These are phyloP conservation scores for Wickerhamomyces chambardii DNA, from an alignment of 805 yeast species.

Conservation along the genomic window DNA sequence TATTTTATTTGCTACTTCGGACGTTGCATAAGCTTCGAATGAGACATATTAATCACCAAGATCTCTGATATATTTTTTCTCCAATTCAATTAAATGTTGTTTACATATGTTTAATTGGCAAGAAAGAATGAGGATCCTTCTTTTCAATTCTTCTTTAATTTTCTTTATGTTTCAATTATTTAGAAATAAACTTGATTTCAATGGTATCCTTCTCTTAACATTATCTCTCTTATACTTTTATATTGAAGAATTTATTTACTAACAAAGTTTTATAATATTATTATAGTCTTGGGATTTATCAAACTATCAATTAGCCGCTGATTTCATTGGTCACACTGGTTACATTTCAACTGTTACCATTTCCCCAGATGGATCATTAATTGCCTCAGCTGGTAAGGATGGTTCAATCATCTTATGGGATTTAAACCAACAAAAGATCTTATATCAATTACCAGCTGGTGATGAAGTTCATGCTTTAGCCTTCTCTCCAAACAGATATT, in stretches of 20 bases:
- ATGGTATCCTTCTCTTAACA: neutral
- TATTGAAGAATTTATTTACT: constrained; percentile 23
- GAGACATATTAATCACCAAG: constrained; percentile 99
- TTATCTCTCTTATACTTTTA: neutral
- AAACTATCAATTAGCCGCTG: constrained; percentile 82
- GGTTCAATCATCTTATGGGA: constrained; percentile 99
- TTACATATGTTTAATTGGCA: too few relatives aligned
- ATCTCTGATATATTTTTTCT: constrained; percentile 96
- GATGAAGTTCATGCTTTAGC: constrained; percentile 97
- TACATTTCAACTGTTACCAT: constrained; percentile 95
- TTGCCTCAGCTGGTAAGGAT: constrained; percentile 99
- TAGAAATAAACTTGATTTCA: constrained; percentile 7
- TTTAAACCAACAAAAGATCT: constrained; percentile 73
- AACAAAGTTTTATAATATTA: constrained; percentile 23
- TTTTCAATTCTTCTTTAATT: neutral
- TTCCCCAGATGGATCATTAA: constrained; percentile 99
- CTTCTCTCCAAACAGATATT: constrained; percentile 99
- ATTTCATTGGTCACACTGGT: constrained; percentile 99
- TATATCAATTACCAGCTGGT: constrained; percentile 91
- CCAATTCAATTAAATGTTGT: too few relatives aligned
- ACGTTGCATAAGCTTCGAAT: constrained; percentile 67
- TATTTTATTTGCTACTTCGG: constrained; percentile 99
- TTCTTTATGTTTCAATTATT: neutral
- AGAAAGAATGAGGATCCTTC: too few relatives aligned
- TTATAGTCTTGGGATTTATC: constrained; percentile 88